Evolutionary conservation across 2,329 filamentous ascomycete species (phyloP).

Genomic region (Ramularia endophylla): DNA sequence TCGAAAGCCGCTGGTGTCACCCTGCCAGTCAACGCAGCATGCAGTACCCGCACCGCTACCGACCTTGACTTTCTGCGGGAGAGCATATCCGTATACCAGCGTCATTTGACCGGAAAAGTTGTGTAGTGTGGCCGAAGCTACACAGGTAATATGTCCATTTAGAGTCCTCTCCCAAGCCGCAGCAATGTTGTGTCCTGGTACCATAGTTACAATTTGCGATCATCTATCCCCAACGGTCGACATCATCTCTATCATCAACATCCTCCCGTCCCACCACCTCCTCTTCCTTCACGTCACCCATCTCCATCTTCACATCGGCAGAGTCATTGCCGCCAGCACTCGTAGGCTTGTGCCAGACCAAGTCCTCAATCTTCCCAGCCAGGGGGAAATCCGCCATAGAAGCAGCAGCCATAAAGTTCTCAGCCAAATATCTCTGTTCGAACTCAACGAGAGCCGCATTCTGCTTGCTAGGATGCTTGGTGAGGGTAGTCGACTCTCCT

Average conservation of each 20-base stretch:
- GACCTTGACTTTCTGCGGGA: too few species aligned
- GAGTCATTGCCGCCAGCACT: slow-evolving; percentile 2
- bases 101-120: too few species aligned
- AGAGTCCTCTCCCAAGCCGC: too few species aligned
- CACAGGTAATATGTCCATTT: too few species aligned
- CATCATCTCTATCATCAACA: slow-evolving; percentile 2
- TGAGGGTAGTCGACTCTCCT: slow-evolving; percentile 34
- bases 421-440: slow-evolving; percentile 54
- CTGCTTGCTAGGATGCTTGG: slow-evolving; percentile 33
- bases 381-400: slow-evolving; percentile 47
- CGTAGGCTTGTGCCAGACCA: slow-evolving; percentile 50
- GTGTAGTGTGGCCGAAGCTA: too few species aligned
- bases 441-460: slow-evolving; percentile 39
- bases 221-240: slow-evolving; percentile 1
- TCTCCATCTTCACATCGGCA: slow-evolving; percentile 5
- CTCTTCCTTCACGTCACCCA: background rate
- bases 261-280: background rate
- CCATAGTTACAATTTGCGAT: too few species aligned
- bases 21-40: too few species aligned
- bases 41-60: too few species aligned
- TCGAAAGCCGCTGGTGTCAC: too few species aligned
- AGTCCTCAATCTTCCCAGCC: slow-evolving; percentile 54
- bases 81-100: too few species aligned
- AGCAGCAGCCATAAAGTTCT: slow-evolving; percentile 41
- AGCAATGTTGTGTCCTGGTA: too few species aligned